Evolutionary conservation across 2,329 filamentous ascomycete genomes (phyloP), one percentile per base, ranked within the genome.

Genomic region (Microdochium bolleyi): DNA sequence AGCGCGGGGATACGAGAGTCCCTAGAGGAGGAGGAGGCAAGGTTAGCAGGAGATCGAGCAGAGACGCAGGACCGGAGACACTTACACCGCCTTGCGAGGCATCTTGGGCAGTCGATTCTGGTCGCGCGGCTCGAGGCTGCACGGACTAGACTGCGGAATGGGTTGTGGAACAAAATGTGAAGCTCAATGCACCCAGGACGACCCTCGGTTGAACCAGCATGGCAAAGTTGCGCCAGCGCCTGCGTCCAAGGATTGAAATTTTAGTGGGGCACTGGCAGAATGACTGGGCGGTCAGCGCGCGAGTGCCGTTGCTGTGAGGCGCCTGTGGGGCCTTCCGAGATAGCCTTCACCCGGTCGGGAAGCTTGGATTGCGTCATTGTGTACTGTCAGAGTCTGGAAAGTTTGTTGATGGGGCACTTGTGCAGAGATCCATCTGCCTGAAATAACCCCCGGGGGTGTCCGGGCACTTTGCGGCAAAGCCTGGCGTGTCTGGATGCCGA

Each of bases 1-100:
- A 96, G 84, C 70, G 91, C 86, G 55, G 87, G 88, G 64, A 96
- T 95, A 70, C 91, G 88, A 73, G 88, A 88, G 72, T 96, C 91
- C 66, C 89, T 91, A 58, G 30, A 53, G 46, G 38, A 50, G 52
- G 30, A 46, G 46, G 57, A 49, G 56, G 53, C 30, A 52, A 37
- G 1, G 44, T 53, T 27, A 52, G 51, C 24, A 41, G 13, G 9
- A n/a, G 13, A 22, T 24, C n/a, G 21, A 19, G 22, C 3, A 27
- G 9, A 24, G 9, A 7, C 48, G 13, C 8, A 14, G 19, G 48
- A 21, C 9, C 4, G 24, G 8, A 49, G 32, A 19, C 2, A 51
- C 59, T 30, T 57, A 64, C 63, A 73, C 70, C 37, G 69, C 70
- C 32, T 55, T 51, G 16, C 48, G 32, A 52, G 38, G 48, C 52